Evolutionary conservation across 345 rosid genomes (phyloP).

Genomic region (Eucalyptus leucophloia): DNA sequence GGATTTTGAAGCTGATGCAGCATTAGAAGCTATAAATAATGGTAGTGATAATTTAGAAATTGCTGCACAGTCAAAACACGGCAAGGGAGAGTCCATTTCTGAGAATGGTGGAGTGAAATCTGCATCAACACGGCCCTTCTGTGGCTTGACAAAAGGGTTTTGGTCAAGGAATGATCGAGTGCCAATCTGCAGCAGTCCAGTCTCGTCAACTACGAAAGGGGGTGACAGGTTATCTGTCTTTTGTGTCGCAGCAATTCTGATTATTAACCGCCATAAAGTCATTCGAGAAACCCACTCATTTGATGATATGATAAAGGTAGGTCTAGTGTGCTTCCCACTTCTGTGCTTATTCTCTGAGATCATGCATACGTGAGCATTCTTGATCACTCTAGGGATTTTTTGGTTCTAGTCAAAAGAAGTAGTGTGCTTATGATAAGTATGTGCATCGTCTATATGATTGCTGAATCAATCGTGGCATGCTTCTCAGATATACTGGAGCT

Average conservation of each 20-base stretch:
- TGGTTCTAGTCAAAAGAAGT: background rate
- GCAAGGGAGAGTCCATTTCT: slow-evolving; percentile 24
- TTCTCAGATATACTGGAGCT: background rate
- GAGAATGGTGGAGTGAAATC: slow-evolving; percentile 38
- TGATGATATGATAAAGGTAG: slow-evolving; percentile 90
- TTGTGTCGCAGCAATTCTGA: slow-evolving; percentile 86
- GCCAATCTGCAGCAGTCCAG: slow-evolving; percentile 27
- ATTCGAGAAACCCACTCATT: slow-evolving; percentile 71
- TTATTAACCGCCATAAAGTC: slow-evolving; percentile 80
- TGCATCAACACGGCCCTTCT: slow-evolving; percentile 37
- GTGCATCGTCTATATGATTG: background rate
- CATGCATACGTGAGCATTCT: background rate
- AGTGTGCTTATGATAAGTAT: background rate
- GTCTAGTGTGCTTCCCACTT: background rate
- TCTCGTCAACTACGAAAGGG: slow-evolving; percentile 49
- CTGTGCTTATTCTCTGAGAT: background rate
- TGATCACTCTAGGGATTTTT: background rate
- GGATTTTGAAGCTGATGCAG: slow-evolving; percentile 27
- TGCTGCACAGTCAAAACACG: slow-evolving; percentile 24
- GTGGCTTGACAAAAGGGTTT: slow-evolving; percentile 63
- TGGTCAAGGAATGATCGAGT: slow-evolving; percentile 52
- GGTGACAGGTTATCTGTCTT: slow-evolving; percentile 71
- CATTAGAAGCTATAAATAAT: slow-evolving; percentile 27
- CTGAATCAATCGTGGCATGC: background rate
- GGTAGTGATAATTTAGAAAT: slow-evolving; percentile 20